phyloP scores from a whole-genome alignment of 768 basidiomycete species.

The Atractiella rhizophila region DNA sequence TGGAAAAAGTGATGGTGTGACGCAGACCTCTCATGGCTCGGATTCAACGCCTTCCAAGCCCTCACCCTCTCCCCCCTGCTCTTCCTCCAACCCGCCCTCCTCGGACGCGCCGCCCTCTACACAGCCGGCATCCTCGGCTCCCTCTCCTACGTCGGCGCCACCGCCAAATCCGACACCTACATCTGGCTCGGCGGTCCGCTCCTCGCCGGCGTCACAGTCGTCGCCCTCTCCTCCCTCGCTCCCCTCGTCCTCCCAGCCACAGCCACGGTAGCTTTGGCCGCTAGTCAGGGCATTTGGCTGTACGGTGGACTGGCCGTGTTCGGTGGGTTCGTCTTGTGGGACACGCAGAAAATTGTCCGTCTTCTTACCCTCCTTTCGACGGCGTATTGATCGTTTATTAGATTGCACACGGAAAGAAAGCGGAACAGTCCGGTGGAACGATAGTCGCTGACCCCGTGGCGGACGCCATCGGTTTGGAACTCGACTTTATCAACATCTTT shows the following conservation, averaged over 20 bases:
- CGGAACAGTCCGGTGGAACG: constrained; percentile 38
- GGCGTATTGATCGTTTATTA: neutral
- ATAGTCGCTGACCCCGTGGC: constrained; percentile 47
- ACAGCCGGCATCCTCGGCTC: constrained; percentile 66
- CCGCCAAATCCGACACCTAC: constrained; percentile 61
- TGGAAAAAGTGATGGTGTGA: neutral
- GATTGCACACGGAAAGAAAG: constrained; percentile 40
- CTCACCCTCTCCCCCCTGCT: constrained; percentile 68
- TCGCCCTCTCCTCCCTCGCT: constrained; percentile 60
- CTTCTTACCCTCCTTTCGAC: neutral
- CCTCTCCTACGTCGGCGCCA: constrained; percentile 65
- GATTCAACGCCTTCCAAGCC: constrained; percentile 65
- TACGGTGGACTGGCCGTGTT: constrained; percentile 80
- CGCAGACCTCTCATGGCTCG: constrained; percentile 15
- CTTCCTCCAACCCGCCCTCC: constrained; percentile 59
- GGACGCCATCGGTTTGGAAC: constrained; percentile 43
- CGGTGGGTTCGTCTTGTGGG: constrained; percentile 59
- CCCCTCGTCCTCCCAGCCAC: constrained; percentile 46
- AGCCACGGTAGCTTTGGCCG: constrained; percentile 45
- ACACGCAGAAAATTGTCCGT: constrained; percentile 59
- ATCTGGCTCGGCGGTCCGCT: constrained; percentile 69
- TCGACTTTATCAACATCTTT: constrained; percentile 77
- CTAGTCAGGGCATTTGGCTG: constrained; percentile 50
- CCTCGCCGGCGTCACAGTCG: constrained; percentile 65
- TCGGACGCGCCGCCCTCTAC: constrained; percentile 67